Percentiles rank a stretch among this genome's conserved stretches.
These are phyloP conservation scores for Dorcoceras hygrometricum DNA, from an alignment of 257 asterid genomes.

Conservation along the genomic window DNA sequence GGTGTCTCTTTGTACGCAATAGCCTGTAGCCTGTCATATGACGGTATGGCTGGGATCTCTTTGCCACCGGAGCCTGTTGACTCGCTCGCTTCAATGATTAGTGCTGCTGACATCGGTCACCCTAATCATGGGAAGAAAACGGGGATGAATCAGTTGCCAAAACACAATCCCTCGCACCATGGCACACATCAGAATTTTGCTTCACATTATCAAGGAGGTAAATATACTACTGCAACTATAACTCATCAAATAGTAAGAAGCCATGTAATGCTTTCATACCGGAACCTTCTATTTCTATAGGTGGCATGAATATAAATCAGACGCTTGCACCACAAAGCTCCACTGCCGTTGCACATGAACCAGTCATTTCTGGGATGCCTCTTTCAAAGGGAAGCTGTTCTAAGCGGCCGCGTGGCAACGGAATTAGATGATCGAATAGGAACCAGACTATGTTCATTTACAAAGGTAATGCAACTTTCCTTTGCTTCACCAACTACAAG, in stretches of 20 bases:
- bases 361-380: neutral
- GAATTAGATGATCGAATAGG: constrained; percentile 15
- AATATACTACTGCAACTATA: constrained; percentile 5
- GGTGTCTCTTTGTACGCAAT: constrained; percentile 56
- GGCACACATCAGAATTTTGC: constrained; percentile 17
- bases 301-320: constrained; percentile 2
- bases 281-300: constrained; percentile 5
- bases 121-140: constrained; percentile 18
- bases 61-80: constrained; percentile 40
- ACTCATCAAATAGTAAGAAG: neutral
- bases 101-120: constrained; percentile 42
- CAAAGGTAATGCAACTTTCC: neutral
- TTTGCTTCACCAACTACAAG: neutral
- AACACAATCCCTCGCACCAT: constrained; percentile 21
- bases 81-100: constrained; percentile 36
- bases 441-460: neutral
- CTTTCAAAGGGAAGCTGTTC: constrained; percentile 9
- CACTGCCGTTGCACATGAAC: neutral
- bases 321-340: constrained; percentile 3
- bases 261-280: constrained; percentile 16
- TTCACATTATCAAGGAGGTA: constrained; percentile 22
- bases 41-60: constrained; percentile 60
- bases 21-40: constrained; percentile 57
- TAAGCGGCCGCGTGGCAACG: constrained; percentile 25
- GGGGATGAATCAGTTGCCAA: constrained; percentile 23